A percentile compares a stretch with the other conserved stretches of the same genome.
These are phyloP conservation scores for Ogataea trehalophila DNA, from an alignment of 805 yeast species.

Conservation along the genomic window DNA sequence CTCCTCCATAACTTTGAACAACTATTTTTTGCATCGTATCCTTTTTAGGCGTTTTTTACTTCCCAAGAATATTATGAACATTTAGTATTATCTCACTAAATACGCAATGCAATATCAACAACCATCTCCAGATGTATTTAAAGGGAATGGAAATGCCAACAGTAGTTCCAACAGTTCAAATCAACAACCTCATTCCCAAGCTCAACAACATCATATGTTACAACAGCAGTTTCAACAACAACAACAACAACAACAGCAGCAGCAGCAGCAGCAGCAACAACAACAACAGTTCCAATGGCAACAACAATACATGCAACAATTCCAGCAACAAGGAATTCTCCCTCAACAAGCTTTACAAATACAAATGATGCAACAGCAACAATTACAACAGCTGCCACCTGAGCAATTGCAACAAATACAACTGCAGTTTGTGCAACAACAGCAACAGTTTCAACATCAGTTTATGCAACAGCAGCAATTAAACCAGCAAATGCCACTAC, in stretches of 20 bases:
- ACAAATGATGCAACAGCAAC: neutral
- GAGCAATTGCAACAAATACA: neutral
- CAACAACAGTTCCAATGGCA: neutral
- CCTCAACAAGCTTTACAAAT: slow-evolving; percentile 1
- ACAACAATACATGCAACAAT: neutral
- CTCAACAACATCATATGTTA: neutral
- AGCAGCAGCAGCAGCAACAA: neutral
- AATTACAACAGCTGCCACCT: neutral
- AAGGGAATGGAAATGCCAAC: neutral
- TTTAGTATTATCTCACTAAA: neutral
- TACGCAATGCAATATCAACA: neutral
- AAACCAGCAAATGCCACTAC: neutral
- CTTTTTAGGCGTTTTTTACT: neutral
- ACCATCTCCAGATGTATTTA: neutral
- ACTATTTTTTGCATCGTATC: too few relatives aligned
- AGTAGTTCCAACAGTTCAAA: neutral
- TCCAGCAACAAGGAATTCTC: neutral
- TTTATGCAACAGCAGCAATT: neutral
- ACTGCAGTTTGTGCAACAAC: neutral
- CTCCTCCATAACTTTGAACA: too few relatives aligned
- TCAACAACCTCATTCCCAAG: slow-evolving; percentile 1
- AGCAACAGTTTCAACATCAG: slow-evolving; percentile 1
- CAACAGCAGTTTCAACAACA: neutral
- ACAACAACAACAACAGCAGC: neutral
- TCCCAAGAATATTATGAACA: neutral